These are phyloP conservation scores for Beta lomatogona DNA, from an alignment of 179 eudicot genomes.

Conservation along the genomic window DNA sequence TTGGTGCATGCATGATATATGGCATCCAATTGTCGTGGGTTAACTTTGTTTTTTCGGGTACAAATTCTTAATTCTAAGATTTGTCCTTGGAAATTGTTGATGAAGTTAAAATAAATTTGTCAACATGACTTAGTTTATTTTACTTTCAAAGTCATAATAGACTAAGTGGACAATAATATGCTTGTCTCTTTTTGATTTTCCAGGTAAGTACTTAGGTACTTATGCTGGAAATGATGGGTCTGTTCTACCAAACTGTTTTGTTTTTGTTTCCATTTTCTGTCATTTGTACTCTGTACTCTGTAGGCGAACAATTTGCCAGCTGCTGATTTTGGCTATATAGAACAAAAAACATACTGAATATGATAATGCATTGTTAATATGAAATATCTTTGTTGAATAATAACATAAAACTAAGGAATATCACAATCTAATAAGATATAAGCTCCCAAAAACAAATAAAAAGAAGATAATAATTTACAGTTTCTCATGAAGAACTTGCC, in stretches of 20 bases:
- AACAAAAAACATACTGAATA: not conserved
- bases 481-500: not conserved
- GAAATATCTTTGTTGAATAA: not conserved
- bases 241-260: slow-evolving; percentile 20
- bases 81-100: slow-evolving; percentile 11
- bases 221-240: slow-evolving; percentile 27
- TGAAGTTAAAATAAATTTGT: not conserved
- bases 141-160: not conserved
- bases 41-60: not conserved
- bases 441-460: not conserved
- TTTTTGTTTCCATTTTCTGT: not conserved
- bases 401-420: not conserved
- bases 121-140: not conserved
- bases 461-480: slow-evolving; percentile 11
- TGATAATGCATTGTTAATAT: not conserved
- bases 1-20: no score
- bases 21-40: not conserved
- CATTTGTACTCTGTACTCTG: no score
- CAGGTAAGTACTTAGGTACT: slow-evolving; percentile 1
- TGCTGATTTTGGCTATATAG: not conserved
- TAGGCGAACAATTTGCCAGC: not conserved
- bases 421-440: not conserved
- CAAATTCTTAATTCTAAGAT: not conserved
- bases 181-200: slow-evolving; percentile 7
- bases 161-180: not conserved